Evolutionary conservation across 768 basidiomycete genomes (phyloP).

Genomic region (Pleurotus djamor): DNA sequence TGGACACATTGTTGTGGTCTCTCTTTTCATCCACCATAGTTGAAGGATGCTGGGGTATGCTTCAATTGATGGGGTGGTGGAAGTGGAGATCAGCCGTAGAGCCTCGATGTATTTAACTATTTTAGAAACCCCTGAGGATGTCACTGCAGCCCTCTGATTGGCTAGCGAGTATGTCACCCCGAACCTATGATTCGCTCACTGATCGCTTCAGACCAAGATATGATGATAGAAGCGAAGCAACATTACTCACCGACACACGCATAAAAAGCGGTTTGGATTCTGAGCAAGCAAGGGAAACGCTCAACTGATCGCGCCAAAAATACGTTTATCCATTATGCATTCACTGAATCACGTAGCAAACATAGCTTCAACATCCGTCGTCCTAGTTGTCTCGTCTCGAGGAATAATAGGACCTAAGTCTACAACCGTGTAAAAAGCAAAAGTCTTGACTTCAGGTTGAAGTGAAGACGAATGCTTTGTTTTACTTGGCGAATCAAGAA

Average conservation of each 20-base stretch:
- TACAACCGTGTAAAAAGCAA: conserved; percentile 86
- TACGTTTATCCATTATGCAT: background rate
- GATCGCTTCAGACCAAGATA: too few species aligned
- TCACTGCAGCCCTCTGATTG: background rate
- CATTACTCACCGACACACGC: too few species aligned
- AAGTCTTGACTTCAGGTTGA: conserved; percentile 77
- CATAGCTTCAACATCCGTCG: conserved; percentile 19
- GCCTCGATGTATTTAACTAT: background rate
- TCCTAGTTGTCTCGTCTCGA: conserved; percentile 43
- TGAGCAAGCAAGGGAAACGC: too few species aligned
- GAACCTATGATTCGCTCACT: background rate
- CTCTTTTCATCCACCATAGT: background rate
- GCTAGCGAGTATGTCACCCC: background rate
- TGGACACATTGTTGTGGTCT: background rate
- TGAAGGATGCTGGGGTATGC: background rate
- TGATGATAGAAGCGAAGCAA: too few species aligned
- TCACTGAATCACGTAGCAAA: background rate
- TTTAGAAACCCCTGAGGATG: background rate
- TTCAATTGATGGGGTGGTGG: background rate
- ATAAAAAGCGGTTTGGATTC: too few species aligned
- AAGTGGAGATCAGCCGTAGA: background rate
- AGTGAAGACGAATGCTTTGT: conserved; percentile 38
- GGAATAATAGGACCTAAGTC: conserved; percentile 73
- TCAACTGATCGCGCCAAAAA: background rate
- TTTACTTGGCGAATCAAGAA: conserved; percentile 8